Conservation (phyloP, 2,329 filamentous ascomycete genomes). For the Akanthomyces lecanii region DNA sequence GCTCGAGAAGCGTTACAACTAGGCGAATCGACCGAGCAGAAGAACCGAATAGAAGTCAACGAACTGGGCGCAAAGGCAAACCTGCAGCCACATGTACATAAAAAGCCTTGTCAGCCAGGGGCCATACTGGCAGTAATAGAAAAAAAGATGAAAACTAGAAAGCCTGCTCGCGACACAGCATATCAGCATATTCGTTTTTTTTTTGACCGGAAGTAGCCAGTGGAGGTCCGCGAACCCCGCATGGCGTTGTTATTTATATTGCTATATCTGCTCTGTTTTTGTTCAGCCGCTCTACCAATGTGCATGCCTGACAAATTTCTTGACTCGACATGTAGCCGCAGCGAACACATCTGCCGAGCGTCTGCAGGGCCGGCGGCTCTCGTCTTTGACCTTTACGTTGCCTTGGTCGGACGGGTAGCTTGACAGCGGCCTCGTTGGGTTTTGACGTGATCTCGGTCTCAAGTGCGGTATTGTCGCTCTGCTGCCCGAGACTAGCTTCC, state of each 20-base stretch:
- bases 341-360: conserved; percentile 75
- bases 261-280: conserved; percentile 63
- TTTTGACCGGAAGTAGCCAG: not conserved
- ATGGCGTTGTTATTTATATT: conserved; percentile 37
- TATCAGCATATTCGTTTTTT: not conserved
- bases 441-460: conserved; percentile 32
- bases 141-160: conserved; percentile 7
- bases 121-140: conserved; percentile 10
- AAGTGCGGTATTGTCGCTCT: conserved; percentile 21
- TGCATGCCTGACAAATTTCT: conserved; percentile 88
- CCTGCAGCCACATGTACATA: conserved; percentile 18
- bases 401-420: conserved; percentile 32
- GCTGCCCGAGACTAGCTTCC: conserved; percentile 50
- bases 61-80: conserved; percentile 6
- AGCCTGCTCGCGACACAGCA: not conserved
- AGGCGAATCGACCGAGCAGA: conserved; percentile 20
- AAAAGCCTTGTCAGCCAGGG: not conserved
- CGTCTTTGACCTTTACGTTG: conserved; percentile 25
- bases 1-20: conserved; percentile 52
- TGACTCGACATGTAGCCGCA: conserved; percentile 98
- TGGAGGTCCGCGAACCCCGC: not conserved
- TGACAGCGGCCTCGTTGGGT: conserved; percentile 26
- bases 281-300: conserved; percentile 83
- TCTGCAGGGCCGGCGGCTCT: conserved; percentile 49
- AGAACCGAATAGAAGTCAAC: not conserved